These are phyloP conservation scores for Penicillium olsonii DNA, from an alignment of 2,329 filamentous ascomycete species.

Conservation along the genomic window DNA sequence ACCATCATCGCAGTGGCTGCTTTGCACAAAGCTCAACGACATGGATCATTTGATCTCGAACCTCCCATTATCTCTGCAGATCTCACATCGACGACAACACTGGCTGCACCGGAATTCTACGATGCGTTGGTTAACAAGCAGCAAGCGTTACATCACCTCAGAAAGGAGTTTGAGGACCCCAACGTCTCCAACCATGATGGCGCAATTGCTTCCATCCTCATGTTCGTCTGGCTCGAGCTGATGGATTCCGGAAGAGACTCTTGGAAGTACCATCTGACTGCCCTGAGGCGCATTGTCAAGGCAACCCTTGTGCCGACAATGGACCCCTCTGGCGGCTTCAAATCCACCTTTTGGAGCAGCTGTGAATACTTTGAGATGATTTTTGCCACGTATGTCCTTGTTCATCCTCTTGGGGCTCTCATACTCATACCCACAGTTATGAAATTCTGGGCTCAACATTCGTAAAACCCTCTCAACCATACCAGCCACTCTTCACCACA, in stretches of 20 bases:
- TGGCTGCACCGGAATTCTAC: not conserved
- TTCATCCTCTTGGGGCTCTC: not conserved
- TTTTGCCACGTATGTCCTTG: not conserved
- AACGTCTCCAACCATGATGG: not conserved
- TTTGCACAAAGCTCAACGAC: conserved; percentile 11
- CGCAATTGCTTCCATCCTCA: conserved; percentile 11
- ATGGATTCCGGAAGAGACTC: conserved; percentile 16
- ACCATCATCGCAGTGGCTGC: conserved; percentile 14
- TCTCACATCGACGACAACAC: not conserved
- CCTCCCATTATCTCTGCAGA: not conserved
- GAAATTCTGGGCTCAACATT: conserved; percentile 15
- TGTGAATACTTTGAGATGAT: conserved; percentile 7
- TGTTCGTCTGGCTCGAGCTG: conserved; percentile 13
- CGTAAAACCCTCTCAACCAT: conserved; percentile 6
- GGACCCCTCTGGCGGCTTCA: not conserved
- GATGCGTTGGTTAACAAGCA: conserved; percentile 11
- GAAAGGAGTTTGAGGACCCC: not conserved
- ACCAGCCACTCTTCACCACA: conserved; percentile 13
- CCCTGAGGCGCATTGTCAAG: conserved; percentile 10
- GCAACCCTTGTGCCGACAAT: not conserved
- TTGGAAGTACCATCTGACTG: conserved; percentile 15
- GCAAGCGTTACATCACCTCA: conserved; percentile 7
- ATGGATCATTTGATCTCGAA: not conserved
- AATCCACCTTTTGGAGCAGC: not conserved
- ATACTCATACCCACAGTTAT: not conserved